Percentiles rank a stretch among this genome's conserved stretches.
Evolutionary conservation across 2,329 filamentous ascomycete species (phyloP).

Genomic region (Aspergillus fructus): DNA sequence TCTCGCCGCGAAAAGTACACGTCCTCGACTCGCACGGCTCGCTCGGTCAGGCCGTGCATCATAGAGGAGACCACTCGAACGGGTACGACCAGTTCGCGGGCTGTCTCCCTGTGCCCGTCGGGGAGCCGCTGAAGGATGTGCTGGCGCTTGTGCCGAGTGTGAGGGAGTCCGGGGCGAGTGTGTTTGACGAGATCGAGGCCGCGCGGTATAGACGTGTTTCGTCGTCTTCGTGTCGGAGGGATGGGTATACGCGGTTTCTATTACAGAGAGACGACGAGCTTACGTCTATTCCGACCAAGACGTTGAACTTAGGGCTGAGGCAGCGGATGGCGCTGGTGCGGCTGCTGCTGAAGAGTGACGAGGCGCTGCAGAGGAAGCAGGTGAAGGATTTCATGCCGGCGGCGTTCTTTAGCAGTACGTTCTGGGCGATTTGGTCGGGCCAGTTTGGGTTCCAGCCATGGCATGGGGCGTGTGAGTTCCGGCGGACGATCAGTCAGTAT

Average conservation of each 20-base stretch:
- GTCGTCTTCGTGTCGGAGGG: no score
- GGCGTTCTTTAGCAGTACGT: conserved; percentile 15
- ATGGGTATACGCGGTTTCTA: no score
- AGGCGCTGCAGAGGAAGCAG: conserved; percentile 8
- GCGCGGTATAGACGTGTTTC: background rate
- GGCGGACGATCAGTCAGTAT: conserved; percentile 14
- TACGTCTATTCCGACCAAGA: no score
- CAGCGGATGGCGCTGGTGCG: conserved; percentile 7
- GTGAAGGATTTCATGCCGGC: conserved; percentile 11
- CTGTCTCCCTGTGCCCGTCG: conserved; percentile 18
- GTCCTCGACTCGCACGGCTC: conserved; percentile 3
- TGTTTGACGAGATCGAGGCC: conserved; percentile 11
- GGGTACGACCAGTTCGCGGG: conserved; percentile 22
- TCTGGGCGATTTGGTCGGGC: conserved; percentile 19
- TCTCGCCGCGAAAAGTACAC: background rate
- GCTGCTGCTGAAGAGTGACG: conserved; percentile 13
- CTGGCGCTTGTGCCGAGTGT: conserved; percentile 14
- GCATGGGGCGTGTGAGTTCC: conserved; percentile 20
- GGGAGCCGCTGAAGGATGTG: conserved; percentile 10
- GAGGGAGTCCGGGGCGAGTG: background rate
- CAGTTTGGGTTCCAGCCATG: conserved; percentile 22
- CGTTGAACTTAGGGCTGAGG: background rate
- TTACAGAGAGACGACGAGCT: no score
- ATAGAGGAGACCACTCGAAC: conserved; percentile 1
- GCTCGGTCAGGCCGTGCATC: background rate